Evolutionary conservation across 805 yeast species (phyloP), one percentile per base, ranked within the genome.

Genomic region (Zygosaccharomyces kombuchaensis): DNA sequence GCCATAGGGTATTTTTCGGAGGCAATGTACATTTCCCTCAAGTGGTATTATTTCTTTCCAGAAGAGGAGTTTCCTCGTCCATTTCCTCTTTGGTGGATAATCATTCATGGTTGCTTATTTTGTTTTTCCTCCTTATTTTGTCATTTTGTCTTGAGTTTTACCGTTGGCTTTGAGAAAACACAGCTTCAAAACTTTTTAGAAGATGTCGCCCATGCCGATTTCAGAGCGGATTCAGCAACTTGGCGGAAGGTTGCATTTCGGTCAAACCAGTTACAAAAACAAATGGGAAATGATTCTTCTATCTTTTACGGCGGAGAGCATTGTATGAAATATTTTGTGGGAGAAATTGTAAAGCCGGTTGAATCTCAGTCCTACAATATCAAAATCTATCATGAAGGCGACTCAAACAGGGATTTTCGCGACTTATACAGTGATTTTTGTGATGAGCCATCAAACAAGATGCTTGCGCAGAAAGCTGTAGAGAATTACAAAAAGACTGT

Each of bases 401-500:
- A 19, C 3, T 19, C 3, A n/a, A n/a, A n/a, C n/a, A n/a, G n/a
- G n/a, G n/a, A n/a, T n/a, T n/a, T n/a, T n/a, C n/a, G n/a, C n/a
- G n/a, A 19, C 10, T 17, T 16, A 9, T 22, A 10, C 27, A 29
- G 9, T 6, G 32, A 29, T 29, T n/a, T 10, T 13, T 29, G 31
- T 13, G n/a, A 29, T 3, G 14, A n/a, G 3, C 14, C 32, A n/a
- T 29, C 16, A 13, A 29, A 29, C 4, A 29, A 21, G 25, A 22
- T 19, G 16, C 21, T 35, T 3, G 26, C 29, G 6, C 29, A 35
- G 29, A 35, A 25, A n/a, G 29, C 38, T 10, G 26, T 35, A 7
- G 29, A 6, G 4, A 35, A 35, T 19, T 35, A 35, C 38, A 35
- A 35, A 12, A 35, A 35, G 38, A 35, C 29, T 14, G 38, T 21